Evolutionary conservation across 495 filamentous ascomycete genomes (phyloP).

Genomic region (Parathielavia hyrcaniae): DNA sequence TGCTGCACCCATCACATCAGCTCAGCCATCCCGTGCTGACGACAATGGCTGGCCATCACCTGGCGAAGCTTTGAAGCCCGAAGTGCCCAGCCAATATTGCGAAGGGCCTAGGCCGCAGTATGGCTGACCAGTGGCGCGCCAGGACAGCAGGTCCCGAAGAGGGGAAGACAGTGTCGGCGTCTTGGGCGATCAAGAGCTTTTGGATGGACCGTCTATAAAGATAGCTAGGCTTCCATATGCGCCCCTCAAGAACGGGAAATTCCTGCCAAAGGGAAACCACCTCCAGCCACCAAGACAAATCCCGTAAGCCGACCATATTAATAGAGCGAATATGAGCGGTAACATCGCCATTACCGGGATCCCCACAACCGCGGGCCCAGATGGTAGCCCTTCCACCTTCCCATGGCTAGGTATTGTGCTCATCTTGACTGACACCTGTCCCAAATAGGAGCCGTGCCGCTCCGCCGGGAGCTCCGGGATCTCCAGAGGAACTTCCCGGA

Average conservation of each 20-base stretch:
- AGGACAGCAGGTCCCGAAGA: neutral
- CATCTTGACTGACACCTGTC: neutral
- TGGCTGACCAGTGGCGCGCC: no score
- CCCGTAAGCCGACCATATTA: neutral
- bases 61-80: neutral
- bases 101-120: no score
- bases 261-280: neutral
- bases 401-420: neutral
- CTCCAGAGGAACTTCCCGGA: slow-evolving; percentile 30
- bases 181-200: neutral
- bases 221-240: neutral
- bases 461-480: slow-evolving; percentile 30
- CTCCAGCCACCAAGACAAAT: neutral
- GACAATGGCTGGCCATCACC: neutral
- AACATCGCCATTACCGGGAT: slow-evolving; percentile 29
- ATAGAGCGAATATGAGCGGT: slow-evolving; percentile 17
- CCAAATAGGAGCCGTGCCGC: slow-evolving; percentile 22
- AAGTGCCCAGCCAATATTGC: neutral
- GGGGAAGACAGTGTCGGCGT: neutral
- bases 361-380: slow-evolving; percentile 22
- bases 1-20: neutral
- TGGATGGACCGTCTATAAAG: neutral
- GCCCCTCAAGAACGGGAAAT: neutral
- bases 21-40: neutral
- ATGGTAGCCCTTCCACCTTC: neutral